These are phyloP conservation scores for Conticribra guillardii DNA, from an alignment of 108 stramenopile genomes.

Conservation along the genomic window DNA sequence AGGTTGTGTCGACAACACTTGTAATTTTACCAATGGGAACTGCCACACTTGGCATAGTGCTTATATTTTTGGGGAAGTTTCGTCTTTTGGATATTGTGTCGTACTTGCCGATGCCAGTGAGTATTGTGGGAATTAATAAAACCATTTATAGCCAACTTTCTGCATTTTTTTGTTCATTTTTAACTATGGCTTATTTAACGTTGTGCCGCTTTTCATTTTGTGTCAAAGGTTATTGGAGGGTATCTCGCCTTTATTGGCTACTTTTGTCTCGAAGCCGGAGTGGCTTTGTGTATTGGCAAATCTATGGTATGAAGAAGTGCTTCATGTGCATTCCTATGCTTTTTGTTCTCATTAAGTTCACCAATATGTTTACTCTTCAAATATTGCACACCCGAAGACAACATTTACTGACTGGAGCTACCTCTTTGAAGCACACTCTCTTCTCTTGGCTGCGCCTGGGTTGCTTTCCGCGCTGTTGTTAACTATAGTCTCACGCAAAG, in stretches of 20 bases:
- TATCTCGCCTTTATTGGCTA: conserved; percentile 95
- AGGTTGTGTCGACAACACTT: conserved; percentile 75
- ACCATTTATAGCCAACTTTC: not conserved
- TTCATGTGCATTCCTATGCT: too few species aligned
- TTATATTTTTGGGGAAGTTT: conserved; percentile 87
- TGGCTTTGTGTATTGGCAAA: conserved; percentile 81
- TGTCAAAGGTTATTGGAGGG: conserved; percentile 59
- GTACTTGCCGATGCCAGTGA: conserved; percentile 94
- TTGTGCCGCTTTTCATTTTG: conserved; percentile 86
- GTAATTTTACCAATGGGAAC: conserved; percentile 77
- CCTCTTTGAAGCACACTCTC: conserved; percentile 50
- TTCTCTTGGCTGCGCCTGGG: conserved; percentile 80
- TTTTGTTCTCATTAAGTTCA: too few species aligned
- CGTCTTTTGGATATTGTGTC: conserved; percentile 83
- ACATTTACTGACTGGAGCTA: conserved; percentile 63
- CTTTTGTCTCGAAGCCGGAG: conserved; percentile 91
- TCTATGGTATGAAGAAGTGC: too few species aligned
- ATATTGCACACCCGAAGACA: too few species aligned
- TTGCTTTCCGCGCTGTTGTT: conserved; percentile 70
- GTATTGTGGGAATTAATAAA: not conserved
- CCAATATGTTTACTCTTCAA: too few species aligned
- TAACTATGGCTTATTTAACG: conserved; percentile 55
- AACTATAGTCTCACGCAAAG: conserved; percentile 61
- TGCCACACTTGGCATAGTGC: conserved; percentile 79
- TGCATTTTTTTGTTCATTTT: not conserved